Evolutionary conservation across 2,329 filamentous ascomycete species (phyloP).

Genomic region (Aspergillus pseudoglaucus): DNA sequence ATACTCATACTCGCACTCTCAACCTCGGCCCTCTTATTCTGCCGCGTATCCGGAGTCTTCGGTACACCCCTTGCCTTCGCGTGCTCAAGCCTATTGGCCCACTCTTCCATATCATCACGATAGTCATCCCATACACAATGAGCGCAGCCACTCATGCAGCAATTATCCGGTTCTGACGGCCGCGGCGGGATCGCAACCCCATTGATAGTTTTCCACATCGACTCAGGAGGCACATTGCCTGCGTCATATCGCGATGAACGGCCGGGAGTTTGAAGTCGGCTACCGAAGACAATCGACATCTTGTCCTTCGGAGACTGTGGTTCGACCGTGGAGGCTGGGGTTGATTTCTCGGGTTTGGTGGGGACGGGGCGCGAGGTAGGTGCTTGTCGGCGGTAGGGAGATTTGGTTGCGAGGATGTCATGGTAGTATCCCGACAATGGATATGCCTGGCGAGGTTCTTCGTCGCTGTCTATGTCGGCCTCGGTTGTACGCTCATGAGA

Average conservation of each 20-base stretch:
- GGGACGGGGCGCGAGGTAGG: constrained; percentile 11
- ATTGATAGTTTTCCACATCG: constrained; percentile 56
- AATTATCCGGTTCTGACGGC: constrained; percentile 90
- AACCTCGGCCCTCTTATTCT: constrained; percentile 35
- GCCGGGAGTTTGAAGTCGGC: constrained; percentile 65
- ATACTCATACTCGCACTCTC: constrained; percentile 54
- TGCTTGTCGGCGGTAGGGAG: constrained; percentile 16
- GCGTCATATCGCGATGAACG: constrained; percentile 52
- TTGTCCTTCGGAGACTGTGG: constrained; percentile 36
- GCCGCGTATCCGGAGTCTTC: constrained; percentile 26
- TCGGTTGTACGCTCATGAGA: constrained; percentile 10
- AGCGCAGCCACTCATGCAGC: constrained; percentile 97
- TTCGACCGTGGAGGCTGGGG: constrained; percentile 12
- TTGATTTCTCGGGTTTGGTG: constrained; percentile 11
- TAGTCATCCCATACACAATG: constrained; percentile 95
- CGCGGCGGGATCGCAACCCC: constrained; percentile 76
- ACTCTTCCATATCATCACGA: constrained; percentile 87
- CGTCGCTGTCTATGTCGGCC: constrained; percentile 8
- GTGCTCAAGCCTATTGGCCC: constrained; percentile 60
- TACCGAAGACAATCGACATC: constrained; percentile 72
- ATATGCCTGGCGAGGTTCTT: constrained; percentile 26
- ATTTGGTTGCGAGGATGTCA: constrained; percentile 32
- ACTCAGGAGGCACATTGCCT: constrained; percentile 52
- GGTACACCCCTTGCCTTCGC: constrained; percentile 44
- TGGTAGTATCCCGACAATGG: constrained; percentile 40